Percentiles rank a stretch among this genome's conserved stretches.
phyloP scores from a whole-genome alignment of 805 yeast genomes.

The Lachancea cidri region DNA sequence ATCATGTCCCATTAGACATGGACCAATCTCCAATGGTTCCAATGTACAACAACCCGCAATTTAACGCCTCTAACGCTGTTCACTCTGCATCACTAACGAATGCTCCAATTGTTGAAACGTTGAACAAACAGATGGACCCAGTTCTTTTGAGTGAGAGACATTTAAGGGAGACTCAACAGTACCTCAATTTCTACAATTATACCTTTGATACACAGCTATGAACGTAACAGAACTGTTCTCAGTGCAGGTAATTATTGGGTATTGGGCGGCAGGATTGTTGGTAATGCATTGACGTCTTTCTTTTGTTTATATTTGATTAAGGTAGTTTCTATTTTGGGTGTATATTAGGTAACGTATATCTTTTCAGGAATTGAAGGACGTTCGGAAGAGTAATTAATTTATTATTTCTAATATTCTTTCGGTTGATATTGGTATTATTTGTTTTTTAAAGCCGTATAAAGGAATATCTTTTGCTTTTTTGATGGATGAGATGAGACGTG shows the following conservation, averaged over 20 bases:
- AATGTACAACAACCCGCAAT: constrained; percentile 1
- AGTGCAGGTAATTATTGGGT: background rate
- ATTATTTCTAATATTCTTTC: no score
- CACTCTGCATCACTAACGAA: background rate
- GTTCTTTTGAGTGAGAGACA: constrained; percentile 20
- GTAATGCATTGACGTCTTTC: background rate
- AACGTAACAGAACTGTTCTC: background rate
- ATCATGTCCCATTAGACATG: constrained; percentile 18
- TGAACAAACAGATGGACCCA: constrained; percentile 15
- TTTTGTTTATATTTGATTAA: background rate
- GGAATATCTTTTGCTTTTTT: background rate
- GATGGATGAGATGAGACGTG: background rate
- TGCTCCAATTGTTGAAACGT: constrained; percentile 8
- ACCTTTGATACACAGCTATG: constrained; percentile 9
- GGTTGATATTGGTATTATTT: no score
- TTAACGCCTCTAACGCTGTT: background rate
- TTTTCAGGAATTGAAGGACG: background rate
- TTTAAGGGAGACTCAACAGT: constrained; percentile 27
- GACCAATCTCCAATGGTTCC: constrained; percentile 17
- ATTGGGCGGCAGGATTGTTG: background rate
- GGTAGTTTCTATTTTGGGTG: background rate
- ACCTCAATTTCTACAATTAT: constrained; percentile 27
- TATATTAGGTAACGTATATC: background rate
- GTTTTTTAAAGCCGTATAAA: background rate
- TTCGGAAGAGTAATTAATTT: background rate